Conservation (phyloP, 2,329 filamentous ascomycete species). For the Alternaria sp. region DNA sequence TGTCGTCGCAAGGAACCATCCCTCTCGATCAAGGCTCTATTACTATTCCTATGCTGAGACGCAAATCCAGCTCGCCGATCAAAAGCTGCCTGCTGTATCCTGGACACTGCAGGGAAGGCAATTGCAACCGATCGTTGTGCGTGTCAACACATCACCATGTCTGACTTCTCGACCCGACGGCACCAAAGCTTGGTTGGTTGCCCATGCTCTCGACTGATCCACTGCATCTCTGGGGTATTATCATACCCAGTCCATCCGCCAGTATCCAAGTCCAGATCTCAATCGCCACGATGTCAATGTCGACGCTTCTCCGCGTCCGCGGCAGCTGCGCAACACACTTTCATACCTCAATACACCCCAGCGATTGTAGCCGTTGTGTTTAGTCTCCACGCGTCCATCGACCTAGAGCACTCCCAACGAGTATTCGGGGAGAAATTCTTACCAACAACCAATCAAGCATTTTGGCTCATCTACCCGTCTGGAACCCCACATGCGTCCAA, state of each 20-base stretch:
- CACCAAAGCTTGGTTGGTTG: neutral
- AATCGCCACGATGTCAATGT: neutral
- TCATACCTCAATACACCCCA: neutral
- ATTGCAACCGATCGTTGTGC: neutral
- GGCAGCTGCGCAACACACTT: neutral
- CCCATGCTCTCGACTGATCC: neutral
- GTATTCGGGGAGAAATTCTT: neutral
- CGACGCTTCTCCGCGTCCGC: neutral
- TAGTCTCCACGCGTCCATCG: constrained; percentile 3
- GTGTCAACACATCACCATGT: neutral
- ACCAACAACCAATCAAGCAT: constrained; percentile 14
- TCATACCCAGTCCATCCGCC: neutral
- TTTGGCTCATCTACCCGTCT: constrained; percentile 1
- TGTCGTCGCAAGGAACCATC: constrained; percentile 15
- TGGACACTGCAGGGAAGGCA: neutral
- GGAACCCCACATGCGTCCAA: constrained; percentile 13
- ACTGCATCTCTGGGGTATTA: neutral
- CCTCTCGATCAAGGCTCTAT: constrained; percentile 1
- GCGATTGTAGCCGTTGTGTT: neutral
- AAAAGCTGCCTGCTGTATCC: neutral
- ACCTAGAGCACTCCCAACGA: constrained; percentile 1
- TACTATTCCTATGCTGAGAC: neutral
- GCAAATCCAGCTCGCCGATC: neutral
- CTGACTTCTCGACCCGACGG: neutral
- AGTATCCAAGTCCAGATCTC: neutral